Base-by-base conservation (phyloP, 83 land plant genomes). In the Thuja plicata region DNA sequence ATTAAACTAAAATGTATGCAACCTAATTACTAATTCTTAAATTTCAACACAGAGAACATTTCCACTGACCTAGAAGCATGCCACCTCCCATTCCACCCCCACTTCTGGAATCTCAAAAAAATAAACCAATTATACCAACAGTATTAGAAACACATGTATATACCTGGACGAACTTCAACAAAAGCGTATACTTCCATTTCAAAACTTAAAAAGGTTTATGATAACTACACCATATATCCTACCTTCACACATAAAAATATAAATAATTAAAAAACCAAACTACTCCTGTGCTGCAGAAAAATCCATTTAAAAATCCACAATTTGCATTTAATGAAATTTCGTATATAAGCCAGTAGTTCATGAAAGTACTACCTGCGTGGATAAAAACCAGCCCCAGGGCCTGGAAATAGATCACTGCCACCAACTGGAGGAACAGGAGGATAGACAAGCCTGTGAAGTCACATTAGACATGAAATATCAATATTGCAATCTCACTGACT, bases 371-470 rank as follows among this genome's bases (percentile, higher is more conserved):
- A 92, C 98, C 96, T 94, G 87, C 74, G 88, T 55, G 93, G 95
- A 83, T 92, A 98, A 76, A 97, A 87, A 13, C 99, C 99, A 81
- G 99, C 97, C 15, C 96, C 96, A 35, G 95, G 93, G 62, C 97
- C 94, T 73, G 99, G 99, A 50, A 84, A 88, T 21, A 96, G 90
- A 89, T 98, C 99, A 90, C 92, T 92, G 32, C 70, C 70, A 55
- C 93, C 97, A 74, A 74, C 5, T n/a, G 93, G 89, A 48, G 90
- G 89, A 90, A 92, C 89, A 24, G 90, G 91, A 87, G 94, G 92
- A 76, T 55, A 86, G 38, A 86, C 71, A 60, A 55, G 66, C 87
- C 87, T 86, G 87, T 60, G 2, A 57, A n/a, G 34, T 24, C n/a
- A 46, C 83, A 80, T 37, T 80, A 66, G 27, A 66, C 27, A 66